Percentiles rank a stretch among this genome's conserved stretches.
Evolutionary conservation across 805 yeast genomes (phyloP).

Genomic region (Starmera dryadoides): DNA sequence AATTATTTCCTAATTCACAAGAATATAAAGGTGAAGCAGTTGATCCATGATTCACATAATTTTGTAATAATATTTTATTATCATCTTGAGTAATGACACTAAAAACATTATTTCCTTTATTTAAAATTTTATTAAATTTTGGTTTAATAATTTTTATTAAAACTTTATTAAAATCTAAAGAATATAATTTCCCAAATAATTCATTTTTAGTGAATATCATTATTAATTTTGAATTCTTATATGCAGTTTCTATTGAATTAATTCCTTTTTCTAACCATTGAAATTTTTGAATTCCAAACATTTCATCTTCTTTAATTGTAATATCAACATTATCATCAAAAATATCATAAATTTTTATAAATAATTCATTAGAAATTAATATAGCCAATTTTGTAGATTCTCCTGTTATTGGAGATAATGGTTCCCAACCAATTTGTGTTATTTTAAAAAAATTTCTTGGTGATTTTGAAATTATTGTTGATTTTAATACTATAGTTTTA

Average conservation of each 20-base stretch:
- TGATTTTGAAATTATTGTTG: background rate
- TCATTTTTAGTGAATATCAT: slow-evolving; percentile 7
- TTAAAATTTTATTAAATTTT: background rate
- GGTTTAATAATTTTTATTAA: slow-evolving; percentile 11
- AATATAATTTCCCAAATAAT: slow-evolving; percentile 7
- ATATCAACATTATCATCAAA: slow-evolving; percentile 8
- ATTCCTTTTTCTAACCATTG: slow-evolving; percentile 8
- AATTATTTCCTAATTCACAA: background rate
- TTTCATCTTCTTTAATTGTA: slow-evolving; percentile 9
- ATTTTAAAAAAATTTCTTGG: slow-evolving; percentile 2
- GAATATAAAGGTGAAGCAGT: background rate
- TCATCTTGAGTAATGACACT: background rate
- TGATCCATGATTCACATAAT: slow-evolving; percentile 1
- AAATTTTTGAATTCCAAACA: slow-evolving; percentile 12
- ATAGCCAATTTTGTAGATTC: slow-evolving; percentile 8
- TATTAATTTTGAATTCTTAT: slow-evolving; percentile 10
- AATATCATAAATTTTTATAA: slow-evolving; percentile 8
- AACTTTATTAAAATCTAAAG: slow-evolving; percentile 6
- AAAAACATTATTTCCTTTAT: background rate
- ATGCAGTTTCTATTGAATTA: slow-evolving; percentile 9
- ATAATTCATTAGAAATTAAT: slow-evolving; percentile 2
- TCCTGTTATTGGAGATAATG: background rate
- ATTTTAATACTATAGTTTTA: slow-evolving; percentile 3
- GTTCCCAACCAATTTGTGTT: slow-evolving; percentile 14
- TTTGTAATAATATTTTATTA: background rate